Evolutionary conservation across 2,329 filamentous ascomycete species (phyloP).

Genomic region (Paraconiothyrium brasiliense): DNA sequence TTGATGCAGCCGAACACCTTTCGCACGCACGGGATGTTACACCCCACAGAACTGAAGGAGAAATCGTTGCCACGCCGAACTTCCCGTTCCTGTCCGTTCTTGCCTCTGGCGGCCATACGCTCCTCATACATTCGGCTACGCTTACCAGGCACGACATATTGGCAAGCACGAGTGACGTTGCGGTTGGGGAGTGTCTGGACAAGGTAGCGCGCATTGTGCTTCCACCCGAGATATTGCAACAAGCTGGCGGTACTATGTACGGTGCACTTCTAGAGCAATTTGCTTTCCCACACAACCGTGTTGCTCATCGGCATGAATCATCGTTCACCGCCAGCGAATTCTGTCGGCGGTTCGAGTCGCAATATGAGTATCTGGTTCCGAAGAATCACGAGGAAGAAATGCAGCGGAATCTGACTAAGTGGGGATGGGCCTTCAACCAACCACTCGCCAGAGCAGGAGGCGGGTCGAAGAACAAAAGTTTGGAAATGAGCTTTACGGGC

Average conservation of each 20-base stretch:
- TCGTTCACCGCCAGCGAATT: slow-evolving; percentile 33
- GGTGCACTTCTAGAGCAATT: slow-evolving; percentile 81
- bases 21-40: slow-evolving; percentile 15
- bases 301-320: slow-evolving; percentile 33
- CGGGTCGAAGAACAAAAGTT: slow-evolving; percentile 41
- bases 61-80: slow-evolving; percentile 52
- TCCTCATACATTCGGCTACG: slow-evolving; percentile 78
- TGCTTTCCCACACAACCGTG: slow-evolving; percentile 67
- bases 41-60: slow-evolving; percentile 11
- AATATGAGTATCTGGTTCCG: slow-evolving; percentile 67
- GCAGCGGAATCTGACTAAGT: slow-evolving; percentile 56
- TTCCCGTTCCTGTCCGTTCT: slow-evolving; percentile 92
- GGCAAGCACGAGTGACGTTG: slow-evolving; percentile 78
- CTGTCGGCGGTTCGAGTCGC: slow-evolving; percentile 21
- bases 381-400: slow-evolving; percentile 67
- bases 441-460: slow-evolving; percentile 66
- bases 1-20: slow-evolving; percentile 50
- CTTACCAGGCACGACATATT: slow-evolving; percentile 77
- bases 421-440: slow-evolving; percentile 74
- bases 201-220: slow-evolving; percentile 83
- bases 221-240: slow-evolving; percentile 66
- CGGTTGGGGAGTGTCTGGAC: slow-evolving; percentile 90
- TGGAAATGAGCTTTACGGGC: slow-evolving; percentile 69
- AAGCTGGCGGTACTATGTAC: slow-evolving; percentile 75
- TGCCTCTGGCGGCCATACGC: slow-evolving; percentile 90